Evolutionary conservation across 495 filamentous ascomycete genomes (phyloP).

Genomic region (Penicillium salamii): DNA sequence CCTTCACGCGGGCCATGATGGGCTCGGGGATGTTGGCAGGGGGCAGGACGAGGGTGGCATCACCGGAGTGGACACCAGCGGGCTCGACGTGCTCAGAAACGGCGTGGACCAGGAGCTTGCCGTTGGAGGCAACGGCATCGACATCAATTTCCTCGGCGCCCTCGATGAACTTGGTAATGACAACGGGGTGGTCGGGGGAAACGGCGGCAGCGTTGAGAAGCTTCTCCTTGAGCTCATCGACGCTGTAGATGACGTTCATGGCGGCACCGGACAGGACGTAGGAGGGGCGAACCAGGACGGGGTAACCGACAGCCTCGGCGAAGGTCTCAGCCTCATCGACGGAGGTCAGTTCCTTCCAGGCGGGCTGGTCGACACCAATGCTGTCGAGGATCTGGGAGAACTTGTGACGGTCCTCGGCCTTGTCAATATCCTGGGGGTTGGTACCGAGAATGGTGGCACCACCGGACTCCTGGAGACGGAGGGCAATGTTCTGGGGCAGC

Average conservation of each 20-base stretch:
- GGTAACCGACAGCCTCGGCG: conserved; percentile 80
- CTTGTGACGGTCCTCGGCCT: conserved; percentile 95
- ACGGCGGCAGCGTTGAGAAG: conserved; percentile 86
- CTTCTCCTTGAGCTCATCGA: conserved; percentile 83
- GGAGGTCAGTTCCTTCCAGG: conserved; percentile 95
- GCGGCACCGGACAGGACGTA: conserved; percentile 96
- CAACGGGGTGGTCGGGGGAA: conserved; percentile 92
- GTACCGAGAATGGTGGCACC: conserved; percentile 88
- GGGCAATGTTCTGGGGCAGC: conserved; percentile 94
- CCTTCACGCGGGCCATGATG: conserved; percentile 83
- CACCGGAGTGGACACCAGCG: conserved; percentile 94
- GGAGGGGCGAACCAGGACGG: conserved; percentile 88
- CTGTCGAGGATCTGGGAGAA: conserved; percentile 96
- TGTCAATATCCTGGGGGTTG: conserved; percentile 90
- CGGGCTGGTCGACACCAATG: conserved; percentile 95
- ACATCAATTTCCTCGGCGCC: conserved; percentile 97
- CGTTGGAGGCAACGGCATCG: conserved; percentile 86
- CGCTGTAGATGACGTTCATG: conserved; percentile 94
- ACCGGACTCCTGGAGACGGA: conserved; percentile 88
- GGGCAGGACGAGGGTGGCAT: conserved; percentile 89
- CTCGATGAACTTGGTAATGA: conserved; percentile 98
- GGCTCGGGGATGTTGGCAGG: conserved; percentile 71
- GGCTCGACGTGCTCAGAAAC: conserved; percentile 96
- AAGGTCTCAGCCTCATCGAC: conserved; percentile 83
- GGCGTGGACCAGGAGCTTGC: conserved; percentile 85